A percentile compares a stretch with the other conserved stretches of the same genome.
phyloP scores from a whole-genome alignment of 1,139 yeast species.

The Taphrina confusa region DNA sequence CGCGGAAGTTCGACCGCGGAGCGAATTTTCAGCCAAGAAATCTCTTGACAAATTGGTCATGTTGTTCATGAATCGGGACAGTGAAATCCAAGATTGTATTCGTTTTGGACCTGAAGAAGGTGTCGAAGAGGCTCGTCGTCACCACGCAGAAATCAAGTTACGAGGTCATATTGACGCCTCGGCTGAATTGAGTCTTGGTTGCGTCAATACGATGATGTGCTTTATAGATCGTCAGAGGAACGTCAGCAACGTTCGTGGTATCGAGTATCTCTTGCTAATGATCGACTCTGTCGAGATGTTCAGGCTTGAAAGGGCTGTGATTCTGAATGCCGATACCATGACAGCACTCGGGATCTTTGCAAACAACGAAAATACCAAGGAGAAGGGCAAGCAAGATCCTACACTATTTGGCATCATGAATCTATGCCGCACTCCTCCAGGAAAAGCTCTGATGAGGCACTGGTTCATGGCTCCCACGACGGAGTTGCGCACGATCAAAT shows the following conservation, averaged over 20 bases:
- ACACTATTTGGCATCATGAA: slow-evolving; percentile 42
- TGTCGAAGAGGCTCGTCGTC: neutral
- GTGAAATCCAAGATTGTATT: neutral
- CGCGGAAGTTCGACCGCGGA: slow-evolving; percentile 37
- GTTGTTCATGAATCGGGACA: neutral
- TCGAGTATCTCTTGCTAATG: slow-evolving; percentile 23
- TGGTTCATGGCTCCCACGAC: slow-evolving; percentile 49
- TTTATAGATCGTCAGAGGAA: slow-evolving; percentile 35
- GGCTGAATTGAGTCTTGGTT: slow-evolving; percentile 34
- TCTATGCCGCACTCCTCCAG: slow-evolving; percentile 45
- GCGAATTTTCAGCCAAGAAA: slow-evolving; percentile 34
- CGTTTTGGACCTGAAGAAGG: slow-evolving; percentile 3
- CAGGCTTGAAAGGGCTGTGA: slow-evolving; percentile 41
- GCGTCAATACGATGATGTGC: slow-evolving; percentile 37
- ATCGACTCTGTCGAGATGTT: slow-evolving; percentile 34
- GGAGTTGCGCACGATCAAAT: slow-evolving; percentile 42
- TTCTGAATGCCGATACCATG: slow-evolving; percentile 49
- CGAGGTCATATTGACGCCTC: neutral
- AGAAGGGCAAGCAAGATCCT: slow-evolving; percentile 36
- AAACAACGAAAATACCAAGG: slow-evolving; percentile 31
- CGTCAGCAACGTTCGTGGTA: slow-evolving; percentile 19
- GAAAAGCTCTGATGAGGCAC: slow-evolving; percentile 45
- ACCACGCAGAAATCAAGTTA: slow-evolving; percentile 1
- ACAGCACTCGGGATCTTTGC: slow-evolving; percentile 46
- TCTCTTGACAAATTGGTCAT: neutral